phyloP scores from a whole-genome alignment of 108 stramenopile genomes.

The Cyclotella sp. region DNA sequence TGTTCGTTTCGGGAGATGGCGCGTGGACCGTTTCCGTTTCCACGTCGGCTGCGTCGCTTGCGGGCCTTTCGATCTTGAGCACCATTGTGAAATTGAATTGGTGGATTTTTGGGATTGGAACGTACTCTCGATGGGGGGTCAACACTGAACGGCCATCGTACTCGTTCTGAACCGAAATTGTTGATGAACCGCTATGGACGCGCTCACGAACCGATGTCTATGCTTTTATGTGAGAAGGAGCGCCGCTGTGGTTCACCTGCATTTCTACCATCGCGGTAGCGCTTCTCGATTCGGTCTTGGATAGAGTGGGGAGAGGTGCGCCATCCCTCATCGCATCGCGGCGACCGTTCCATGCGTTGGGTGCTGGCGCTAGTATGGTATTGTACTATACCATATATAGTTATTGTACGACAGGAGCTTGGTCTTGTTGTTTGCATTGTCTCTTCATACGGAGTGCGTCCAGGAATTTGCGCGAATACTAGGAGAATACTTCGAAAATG shows the following conservation, averaged over 20 bases:
- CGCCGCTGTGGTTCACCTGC: no score
- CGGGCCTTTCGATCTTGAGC: conserved; percentile 23
- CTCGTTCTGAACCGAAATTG: conserved; percentile 11
- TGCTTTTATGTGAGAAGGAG: no score
- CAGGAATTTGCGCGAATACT: no score
- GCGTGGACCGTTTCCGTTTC: neutral
- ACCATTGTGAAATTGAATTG: conserved; percentile 8
- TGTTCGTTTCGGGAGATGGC: neutral
- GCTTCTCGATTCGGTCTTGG: no score
- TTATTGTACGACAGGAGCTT: no score
- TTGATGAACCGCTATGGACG: no score
- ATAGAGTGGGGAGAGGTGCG: conserved; percentile 1
- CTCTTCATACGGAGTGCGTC: no score
- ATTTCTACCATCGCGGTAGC: no score
- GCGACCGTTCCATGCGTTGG: conserved; percentile 4
- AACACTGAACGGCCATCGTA: conserved; percentile 16
- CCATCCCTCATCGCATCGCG: neutral
- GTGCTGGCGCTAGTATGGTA: no score
- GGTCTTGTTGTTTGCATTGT: no score
- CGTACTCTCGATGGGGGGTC: neutral
- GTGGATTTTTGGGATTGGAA: neutral
- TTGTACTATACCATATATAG: no score
- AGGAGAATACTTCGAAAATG: no score
- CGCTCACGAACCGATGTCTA: conserved; percentile 1
- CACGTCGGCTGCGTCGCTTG: neutral